Percentiles rank a stretch among this genome's conserved stretches.
Evolutionary conservation across 805 yeast species (phyloP).

Genomic region (Maudiozyma bulderi): DNA sequence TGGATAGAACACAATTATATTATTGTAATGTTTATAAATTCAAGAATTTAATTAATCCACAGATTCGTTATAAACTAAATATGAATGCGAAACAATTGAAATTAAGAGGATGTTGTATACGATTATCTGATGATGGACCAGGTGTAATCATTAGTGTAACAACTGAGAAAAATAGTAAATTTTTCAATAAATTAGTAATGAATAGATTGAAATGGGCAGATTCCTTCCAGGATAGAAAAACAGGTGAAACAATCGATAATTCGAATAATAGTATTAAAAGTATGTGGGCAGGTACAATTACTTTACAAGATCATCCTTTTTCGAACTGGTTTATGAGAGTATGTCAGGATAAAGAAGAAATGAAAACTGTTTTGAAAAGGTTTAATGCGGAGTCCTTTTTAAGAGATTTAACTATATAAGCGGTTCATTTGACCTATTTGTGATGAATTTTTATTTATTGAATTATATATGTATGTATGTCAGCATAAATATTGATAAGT

Average conservation of each 20-base stretch:
- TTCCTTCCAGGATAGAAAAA: conserved; percentile 28
- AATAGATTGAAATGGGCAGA: conserved; percentile 65
- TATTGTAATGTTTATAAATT: conserved; percentile 47
- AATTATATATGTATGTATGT: background rate
- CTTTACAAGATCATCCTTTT: conserved; percentile 35
- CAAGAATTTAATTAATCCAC: conserved; percentile 46
- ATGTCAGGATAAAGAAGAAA: conserved; percentile 42
- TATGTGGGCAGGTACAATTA: conserved; percentile 65
- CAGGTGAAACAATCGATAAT: conserved; percentile 30
- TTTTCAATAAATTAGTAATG: conserved; percentile 51
- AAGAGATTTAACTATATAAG: background rate
- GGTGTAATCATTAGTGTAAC: conserved; percentile 71
- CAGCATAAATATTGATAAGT: too few species aligned
- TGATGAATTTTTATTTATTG: background rate
- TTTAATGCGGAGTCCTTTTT: conserved; percentile 41
- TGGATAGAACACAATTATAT: background rate
- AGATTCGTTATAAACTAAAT: conserved; percentile 65
- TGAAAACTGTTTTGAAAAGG: conserved; percentile 38
- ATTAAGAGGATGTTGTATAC: conserved; percentile 53
- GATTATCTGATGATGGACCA: conserved; percentile 32
- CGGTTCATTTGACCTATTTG: background rate
- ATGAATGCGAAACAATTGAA: conserved; percentile 67
- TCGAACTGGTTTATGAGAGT: conserved; percentile 60
- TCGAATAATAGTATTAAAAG: conserved; percentile 37
- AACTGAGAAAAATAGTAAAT: conserved; percentile 47